phyloP scores from a whole-genome alignment of 371 early-diverging fungal genomes.

The Mucor plumbeus region DNA sequence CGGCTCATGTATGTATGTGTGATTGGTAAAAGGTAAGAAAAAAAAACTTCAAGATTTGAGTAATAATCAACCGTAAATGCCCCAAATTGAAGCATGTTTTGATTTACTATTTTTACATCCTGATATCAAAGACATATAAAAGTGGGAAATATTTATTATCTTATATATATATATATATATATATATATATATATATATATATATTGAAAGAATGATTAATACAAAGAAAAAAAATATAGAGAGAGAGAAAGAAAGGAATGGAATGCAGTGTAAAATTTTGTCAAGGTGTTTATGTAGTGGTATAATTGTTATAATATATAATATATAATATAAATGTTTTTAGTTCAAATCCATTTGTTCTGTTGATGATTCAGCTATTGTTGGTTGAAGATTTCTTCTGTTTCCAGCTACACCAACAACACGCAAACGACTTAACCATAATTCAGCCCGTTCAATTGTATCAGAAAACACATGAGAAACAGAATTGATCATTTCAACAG shows the following conservation, averaged over 20 bases:
- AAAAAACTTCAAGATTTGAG: neutral
- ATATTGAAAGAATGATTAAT: neutral
- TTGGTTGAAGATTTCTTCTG: neutral
- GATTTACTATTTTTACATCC: neutral
- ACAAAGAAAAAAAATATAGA: neutral
- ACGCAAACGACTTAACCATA: constrained; percentile 68
- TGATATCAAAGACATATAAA: neutral
- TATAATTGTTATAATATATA: neutral
- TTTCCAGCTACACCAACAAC: constrained; percentile 37
- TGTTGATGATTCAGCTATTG: neutral
- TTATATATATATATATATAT: neutral
- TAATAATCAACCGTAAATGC: neutral
- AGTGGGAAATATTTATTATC: neutral
- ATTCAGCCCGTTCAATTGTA: constrained; percentile 82
- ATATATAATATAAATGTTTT: too few relatives aligned
- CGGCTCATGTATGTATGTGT: neutral
- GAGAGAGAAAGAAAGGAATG: neutral
- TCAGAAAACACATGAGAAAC: constrained; percentile 81
- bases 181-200: neutral
- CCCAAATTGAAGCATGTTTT: neutral
- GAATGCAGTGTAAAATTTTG: constrained; percentile 4
- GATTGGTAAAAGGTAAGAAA: neutral
- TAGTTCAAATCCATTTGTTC: constrained; percentile 22
- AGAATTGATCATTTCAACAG: constrained; percentile 79
- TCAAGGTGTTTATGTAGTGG: constrained; percentile 9